phyloP scores from a whole-genome alignment of 2,329 filamentous ascomycete genomes.

The Botrytis aclada region DNA sequence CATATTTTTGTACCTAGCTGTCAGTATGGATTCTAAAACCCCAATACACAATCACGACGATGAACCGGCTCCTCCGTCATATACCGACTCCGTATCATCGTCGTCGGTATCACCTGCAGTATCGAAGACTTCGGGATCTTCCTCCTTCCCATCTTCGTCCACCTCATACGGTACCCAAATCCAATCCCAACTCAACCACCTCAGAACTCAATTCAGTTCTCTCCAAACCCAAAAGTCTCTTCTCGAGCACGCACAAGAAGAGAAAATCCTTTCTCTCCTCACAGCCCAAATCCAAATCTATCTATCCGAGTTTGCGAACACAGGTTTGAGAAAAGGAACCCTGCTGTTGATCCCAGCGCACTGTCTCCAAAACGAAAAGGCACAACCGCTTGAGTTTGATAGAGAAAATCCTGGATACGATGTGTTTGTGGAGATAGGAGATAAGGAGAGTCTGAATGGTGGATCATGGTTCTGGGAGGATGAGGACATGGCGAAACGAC shows the following conservation, averaged over 20 bases:
- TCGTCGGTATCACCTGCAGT: background rate
- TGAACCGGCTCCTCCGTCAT: constrained; percentile 30
- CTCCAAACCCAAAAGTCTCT: constrained; percentile 27
- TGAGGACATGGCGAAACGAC: constrained; percentile 30
- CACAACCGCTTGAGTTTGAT: constrained; percentile 31
- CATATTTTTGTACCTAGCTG: background rate
- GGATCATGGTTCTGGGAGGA: constrained; percentile 31
- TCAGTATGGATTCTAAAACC: constrained; percentile 30
- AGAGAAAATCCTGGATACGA: constrained; percentile 28
- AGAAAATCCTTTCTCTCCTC: constrained; percentile 33
- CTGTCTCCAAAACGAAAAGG: constrained; percentile 27
- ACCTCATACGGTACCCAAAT: constrained; percentile 31
- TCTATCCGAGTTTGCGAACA: constrained; percentile 32
- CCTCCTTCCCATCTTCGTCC: background rate
- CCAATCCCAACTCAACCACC: constrained; percentile 27
- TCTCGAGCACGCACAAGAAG: constrained; percentile 30
- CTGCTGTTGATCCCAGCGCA: constrained; percentile 33
- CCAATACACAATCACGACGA: constrained; percentile 19
- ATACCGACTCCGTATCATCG: constrained; percentile 24
- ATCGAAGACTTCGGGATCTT: constrained; percentile 13
- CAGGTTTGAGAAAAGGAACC: constrained; percentile 28
- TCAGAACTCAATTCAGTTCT: constrained; percentile 30
- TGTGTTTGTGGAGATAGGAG: constrained; percentile 26
- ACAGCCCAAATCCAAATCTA: constrained; percentile 32
- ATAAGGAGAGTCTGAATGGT: constrained; percentile 26